A percentile compares a stretch with the other conserved stretches of the same genome.
Evolutionary conservation across 768 basidiomycete genomes (phyloP).

Genomic region (Lepiota venenata): DNA sequence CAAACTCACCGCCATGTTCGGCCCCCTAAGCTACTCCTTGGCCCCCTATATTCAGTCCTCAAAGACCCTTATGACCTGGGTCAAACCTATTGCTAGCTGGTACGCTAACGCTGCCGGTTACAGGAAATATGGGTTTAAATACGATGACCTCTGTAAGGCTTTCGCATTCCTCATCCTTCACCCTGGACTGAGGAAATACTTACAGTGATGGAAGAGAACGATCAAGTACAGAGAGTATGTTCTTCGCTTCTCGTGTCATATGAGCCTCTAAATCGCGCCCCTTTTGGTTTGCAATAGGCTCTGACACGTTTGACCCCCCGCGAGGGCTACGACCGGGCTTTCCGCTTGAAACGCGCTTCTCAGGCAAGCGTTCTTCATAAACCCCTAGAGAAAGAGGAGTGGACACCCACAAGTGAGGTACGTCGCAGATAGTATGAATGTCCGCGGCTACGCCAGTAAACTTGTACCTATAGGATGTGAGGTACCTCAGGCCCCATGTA

Average conservation of each 20-base stretch:
- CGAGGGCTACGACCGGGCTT: conserved; percentile 88
- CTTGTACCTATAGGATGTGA: conserved; percentile 61
- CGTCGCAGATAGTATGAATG: conserved; percentile 9
- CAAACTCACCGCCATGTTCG: conserved; percentile 38
- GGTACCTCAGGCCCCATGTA: conserved; percentile 84
- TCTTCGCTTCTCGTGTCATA: neutral
- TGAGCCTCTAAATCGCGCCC: neutral
- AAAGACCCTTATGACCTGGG: conserved; percentile 58
- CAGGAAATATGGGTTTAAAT: conserved; percentile 83
- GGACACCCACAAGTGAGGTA: conserved; percentile 77
- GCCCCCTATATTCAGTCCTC: conserved; percentile 74
- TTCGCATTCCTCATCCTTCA: conserved; percentile 11
- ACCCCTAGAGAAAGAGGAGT: conserved; percentile 76
- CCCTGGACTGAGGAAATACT: conserved; percentile 19
- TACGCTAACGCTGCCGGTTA: conserved; percentile 82
- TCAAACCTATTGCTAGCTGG: conserved; percentile 80
- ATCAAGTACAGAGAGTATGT: conserved; percentile 73
- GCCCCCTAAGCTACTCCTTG: conserved; percentile 69
- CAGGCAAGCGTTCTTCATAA: conserved; percentile 79
- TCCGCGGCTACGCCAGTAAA: neutral
- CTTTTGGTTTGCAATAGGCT: conserved; percentile 48
- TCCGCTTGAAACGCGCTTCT: conserved; percentile 80
- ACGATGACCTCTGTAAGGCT: conserved; percentile 89
- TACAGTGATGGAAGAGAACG: conserved; percentile 71
- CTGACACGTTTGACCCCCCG: conserved; percentile 73